A percentile compares a stretch with the other conserved stretches of the same genome.
Conservation (phyloP, 352 stramenopile species). For the Aphanomyces astaci region DNA sequence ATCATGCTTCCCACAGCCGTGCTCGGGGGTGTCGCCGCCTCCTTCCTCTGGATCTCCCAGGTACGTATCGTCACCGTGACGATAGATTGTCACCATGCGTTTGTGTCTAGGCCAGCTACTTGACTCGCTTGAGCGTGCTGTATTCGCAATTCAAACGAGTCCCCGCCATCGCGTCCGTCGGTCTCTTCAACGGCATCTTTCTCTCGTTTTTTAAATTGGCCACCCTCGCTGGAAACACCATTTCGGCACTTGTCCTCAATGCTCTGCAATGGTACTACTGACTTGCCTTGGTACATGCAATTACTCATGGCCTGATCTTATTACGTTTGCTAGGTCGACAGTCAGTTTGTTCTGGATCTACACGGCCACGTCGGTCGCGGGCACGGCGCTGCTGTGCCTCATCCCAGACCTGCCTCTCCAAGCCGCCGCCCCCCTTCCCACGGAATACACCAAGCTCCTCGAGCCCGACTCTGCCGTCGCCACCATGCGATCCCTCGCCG, state of each 20-base stretch:
- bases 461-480: neutral
- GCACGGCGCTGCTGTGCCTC: neutral
- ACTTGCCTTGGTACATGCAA: slow-evolving; percentile 4
- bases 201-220: neutral
- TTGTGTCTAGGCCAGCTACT: slow-evolving; percentile 9
- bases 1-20: neutral
- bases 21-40: neutral
- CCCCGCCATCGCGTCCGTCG: neutral
- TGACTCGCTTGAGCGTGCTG: slow-evolving; percentile 5
- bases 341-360: neutral
- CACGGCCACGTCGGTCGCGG: neutral
- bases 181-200: slow-evolving; percentile 16
- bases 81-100: no score
- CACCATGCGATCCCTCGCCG: neutral
- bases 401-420: neutral
- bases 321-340: neutral
- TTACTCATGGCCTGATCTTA: neutral
- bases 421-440: neutral
- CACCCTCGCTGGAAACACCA: slow-evolving; percentile 3
- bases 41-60: slow-evolving; percentile 15
- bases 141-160: slow-evolving; percentile 11
- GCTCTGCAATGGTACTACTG: neutral
- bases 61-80: no score
- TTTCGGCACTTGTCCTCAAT: slow-evolving; percentile 12
- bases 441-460: neutral